Percentiles rank a stretch among this genome's conserved stretches.
Evolutionary conservation across 1,139 yeast genomes (phyloP).

Genomic region (Petasospora fabianii): DNA sequence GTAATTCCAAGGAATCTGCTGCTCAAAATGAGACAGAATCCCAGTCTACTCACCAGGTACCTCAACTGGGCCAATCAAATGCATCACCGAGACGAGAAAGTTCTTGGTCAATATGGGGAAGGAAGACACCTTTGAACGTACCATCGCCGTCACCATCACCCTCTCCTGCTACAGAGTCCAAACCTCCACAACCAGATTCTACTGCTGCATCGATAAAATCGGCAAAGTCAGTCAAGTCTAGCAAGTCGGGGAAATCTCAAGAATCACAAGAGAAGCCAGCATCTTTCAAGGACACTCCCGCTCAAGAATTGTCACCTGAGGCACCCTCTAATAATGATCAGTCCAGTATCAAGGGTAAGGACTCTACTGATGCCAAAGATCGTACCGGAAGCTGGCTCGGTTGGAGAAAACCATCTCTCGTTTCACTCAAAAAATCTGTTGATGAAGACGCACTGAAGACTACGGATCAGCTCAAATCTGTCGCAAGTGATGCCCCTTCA

Average conservation of each 20-base stretch:
- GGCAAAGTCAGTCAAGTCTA: conserved; percentile 1
- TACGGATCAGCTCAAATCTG: conserved; percentile 12
- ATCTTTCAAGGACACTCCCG: too few relatives aligned
- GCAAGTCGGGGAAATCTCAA: background rate
- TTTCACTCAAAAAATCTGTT: conserved; percentile 21
- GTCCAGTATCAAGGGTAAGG: conserved; percentile 9
- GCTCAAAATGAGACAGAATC: too few relatives aligned
- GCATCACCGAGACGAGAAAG: conserved; percentile 9
- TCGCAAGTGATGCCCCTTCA: conserved; percentile 6
- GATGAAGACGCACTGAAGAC: conserved; percentile 13
- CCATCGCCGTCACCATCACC: too few relatives aligned
- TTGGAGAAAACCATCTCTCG: conserved; percentile 26
- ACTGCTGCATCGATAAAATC: conserved; percentile 15
- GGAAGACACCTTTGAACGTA: too few relatives aligned
- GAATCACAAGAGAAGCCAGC: background rate
- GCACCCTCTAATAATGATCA: background rate
- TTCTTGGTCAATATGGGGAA: conserved; percentile 17
- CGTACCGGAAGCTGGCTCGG: conserved; percentile 21
- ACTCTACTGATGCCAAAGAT: conserved; percentile 8
- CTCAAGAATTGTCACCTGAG: too few relatives aligned
- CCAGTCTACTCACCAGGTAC: too few relatives aligned
- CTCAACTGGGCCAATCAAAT: background rate
- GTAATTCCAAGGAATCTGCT: too few relatives aligned
- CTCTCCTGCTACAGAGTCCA: conserved; percentile 1
- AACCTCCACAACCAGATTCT: conserved; percentile 4